These are phyloP conservation scores for button mushroom (Agaricus bisporus) DNA, from an alignment of 768 basidiomycete species.

Conservation along the genomic window DNA sequence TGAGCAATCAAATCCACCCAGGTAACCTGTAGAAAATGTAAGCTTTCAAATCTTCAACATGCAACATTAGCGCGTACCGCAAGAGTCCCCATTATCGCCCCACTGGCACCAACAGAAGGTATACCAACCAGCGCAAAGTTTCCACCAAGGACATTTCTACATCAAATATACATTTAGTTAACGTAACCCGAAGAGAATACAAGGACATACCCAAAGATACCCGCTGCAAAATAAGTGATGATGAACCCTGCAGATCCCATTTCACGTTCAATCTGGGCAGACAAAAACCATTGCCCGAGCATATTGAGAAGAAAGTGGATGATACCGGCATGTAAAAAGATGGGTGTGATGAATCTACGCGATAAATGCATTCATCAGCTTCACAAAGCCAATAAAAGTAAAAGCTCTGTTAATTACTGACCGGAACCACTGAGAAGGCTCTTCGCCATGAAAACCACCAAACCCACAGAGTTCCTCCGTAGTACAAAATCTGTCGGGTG, in stretches of 20 bases:
- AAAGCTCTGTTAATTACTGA: constrained; percentile 15
- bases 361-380: constrained; percentile 5
- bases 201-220: constrained; percentile 75
- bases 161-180: not conserved
- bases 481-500: constrained; percentile 61
- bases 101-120: constrained; percentile 88
- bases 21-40: constrained; percentile 40
- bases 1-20: constrained; percentile 91
- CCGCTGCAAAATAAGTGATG: constrained; percentile 82
- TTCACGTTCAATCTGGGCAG: constrained; percentile 81
- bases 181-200: not conserved
- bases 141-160: constrained; percentile 81
- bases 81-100: constrained; percentile 86
- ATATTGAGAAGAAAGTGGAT: constrained; percentile 90
- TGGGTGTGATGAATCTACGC: constrained; percentile 74
- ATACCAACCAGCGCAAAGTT: constrained; percentile 88
- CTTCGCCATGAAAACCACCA: constrained; percentile 47
- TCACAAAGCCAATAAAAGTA: not conserved
- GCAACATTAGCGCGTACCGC: constrained; percentile 40
- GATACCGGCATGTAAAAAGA: constrained; percentile 94
- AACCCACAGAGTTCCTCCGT: constrained; percentile 86
- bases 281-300: constrained; percentile 77
- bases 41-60: not conserved
- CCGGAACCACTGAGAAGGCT: constrained; percentile 46
- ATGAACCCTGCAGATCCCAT: constrained; percentile 88